Base-by-base conservation (phyloP, 2,329 filamentous ascomycete genomes). In the Alternaria sp. region DNA sequence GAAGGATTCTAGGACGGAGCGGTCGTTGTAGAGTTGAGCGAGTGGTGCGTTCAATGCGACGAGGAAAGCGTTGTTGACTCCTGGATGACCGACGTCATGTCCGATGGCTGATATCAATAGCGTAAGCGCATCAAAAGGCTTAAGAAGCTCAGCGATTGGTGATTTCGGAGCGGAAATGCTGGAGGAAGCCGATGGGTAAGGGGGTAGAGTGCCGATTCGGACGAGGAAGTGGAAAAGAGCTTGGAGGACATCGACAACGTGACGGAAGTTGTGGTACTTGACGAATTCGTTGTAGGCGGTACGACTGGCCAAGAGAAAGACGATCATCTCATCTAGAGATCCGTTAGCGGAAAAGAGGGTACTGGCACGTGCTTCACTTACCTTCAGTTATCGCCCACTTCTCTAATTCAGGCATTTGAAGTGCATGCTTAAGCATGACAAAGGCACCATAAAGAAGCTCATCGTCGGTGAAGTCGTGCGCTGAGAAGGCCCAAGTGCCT, bases 221-320 rank as follows among this genome's bases (percentile, higher is more conserved):
- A 97, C 85, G 6, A 98, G 86, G 75, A 97, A 97, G 81, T 91
- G 89, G 78, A 97, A 98, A 4, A 93, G 89, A 1, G 94, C 96
- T 78, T 98, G 94, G 54, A 98, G 85, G 28, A 99, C 95, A 79
- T 99, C 95, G 63, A 97, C 90, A 22, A 97, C 95, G 79, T 99
- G 95, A 56, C 94, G 91, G 78, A 98, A 99, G 80, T 99, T 99
- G 83, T 99, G 95, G 75, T 98, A 99, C 22, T 94, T 92, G 36
- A 97, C 93, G 78, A 97, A 97, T 60, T 88, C 91, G 78, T 98
- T 98, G 82, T 99, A 99, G n/a, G 95, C 92, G 49, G 91, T 89
- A 63, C 94, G 90, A 74, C 93, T 95, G 54, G 94, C 93, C 64
- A 97, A 86, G 62, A 98, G 84, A 74, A 97, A 98, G 55, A 88